Evolutionary conservation across 208 protist species (phyloP).

Genomic region (Trypanosoma rangeli): DNA sequence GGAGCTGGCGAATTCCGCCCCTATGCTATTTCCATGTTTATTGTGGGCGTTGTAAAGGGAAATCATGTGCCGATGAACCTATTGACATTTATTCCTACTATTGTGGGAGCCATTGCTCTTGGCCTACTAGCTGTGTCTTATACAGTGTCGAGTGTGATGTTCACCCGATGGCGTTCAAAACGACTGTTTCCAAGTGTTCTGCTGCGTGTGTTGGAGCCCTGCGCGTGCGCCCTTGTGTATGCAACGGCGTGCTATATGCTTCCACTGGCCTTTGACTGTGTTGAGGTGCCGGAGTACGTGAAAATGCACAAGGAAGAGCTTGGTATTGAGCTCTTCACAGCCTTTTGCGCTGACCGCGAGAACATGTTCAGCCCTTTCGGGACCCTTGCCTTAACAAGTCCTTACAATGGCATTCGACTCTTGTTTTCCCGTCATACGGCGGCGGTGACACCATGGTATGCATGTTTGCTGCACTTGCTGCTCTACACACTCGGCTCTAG

Average conservation of each 20-base stretch:
- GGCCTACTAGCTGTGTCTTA: constrained; percentile 68
- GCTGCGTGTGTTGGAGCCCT: constrained; percentile 61
- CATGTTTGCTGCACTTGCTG: constrained; percentile 50
- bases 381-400: constrained; percentile 58
- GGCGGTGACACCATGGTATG: constrained; percentile 42
- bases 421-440: constrained; percentile 63
- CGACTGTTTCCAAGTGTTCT: constrained; percentile 39
- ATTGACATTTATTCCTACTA: constrained; percentile 58
- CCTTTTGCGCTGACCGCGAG: constrained; percentile 43
- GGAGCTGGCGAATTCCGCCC: constrained; percentile 36
- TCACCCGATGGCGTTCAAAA: constrained; percentile 55
- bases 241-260: constrained; percentile 47
- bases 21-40: constrained; percentile 57
- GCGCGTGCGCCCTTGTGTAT: constrained; percentile 45
- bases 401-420: constrained; percentile 63
- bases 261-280: constrained; percentile 52
- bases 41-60: constrained; percentile 45
- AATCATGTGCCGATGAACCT: constrained; percentile 53
- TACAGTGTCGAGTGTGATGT: constrained; percentile 65
- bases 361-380: constrained; percentile 63
- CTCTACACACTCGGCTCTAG: constrained; percentile 66
- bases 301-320: constrained; percentile 34
- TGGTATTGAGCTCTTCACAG: constrained; percentile 54
- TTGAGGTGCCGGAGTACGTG: constrained; percentile 40
- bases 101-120: constrained; percentile 57